Conservation (phyloP, 768 basidiomycete genomes). For the Suillus americanus region DNA sequence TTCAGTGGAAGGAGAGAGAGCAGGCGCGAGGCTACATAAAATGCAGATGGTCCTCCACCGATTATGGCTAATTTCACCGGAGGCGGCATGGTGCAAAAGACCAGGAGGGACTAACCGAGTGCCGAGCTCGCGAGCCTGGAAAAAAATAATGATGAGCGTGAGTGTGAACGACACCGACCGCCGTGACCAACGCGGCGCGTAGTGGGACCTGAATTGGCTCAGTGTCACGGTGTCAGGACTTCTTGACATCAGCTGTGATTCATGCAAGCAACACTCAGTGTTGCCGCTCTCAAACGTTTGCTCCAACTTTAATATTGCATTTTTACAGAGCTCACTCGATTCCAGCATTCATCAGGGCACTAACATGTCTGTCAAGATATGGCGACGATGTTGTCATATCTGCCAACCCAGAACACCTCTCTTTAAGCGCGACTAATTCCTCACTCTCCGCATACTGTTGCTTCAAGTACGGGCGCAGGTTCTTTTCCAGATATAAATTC, state of each 20-base stretch:
- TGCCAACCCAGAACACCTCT: constrained; percentile 58
- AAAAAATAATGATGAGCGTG: not conserved
- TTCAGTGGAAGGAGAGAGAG: constrained; percentile 55
- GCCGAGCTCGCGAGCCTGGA: not conserved
- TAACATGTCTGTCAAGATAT: constrained; percentile 77
- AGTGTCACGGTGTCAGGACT: not conserved
- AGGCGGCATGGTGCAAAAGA: constrained; percentile 12
- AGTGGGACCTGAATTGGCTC: not conserved
- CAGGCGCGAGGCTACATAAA: constrained; percentile 90
- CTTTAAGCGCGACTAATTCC: constrained; percentile 74
- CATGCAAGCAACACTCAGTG: constrained; percentile 73
- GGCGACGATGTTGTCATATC: constrained; percentile 78
- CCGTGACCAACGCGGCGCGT: not conserved
- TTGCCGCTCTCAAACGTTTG: constrained; percentile 51
- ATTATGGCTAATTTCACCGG: constrained; percentile 81
- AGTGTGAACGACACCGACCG: not conserved
- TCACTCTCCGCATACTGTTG: constrained; percentile 82
- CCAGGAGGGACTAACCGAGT: not conserved
- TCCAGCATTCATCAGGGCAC: constrained; percentile 70
- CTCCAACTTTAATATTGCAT: constrained; percentile 1
- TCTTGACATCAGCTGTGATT: not conserved
- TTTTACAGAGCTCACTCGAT: constrained; percentile 24
- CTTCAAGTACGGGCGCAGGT: constrained; percentile 65
- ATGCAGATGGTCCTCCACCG: constrained; percentile 95
- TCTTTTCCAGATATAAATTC: constrained; percentile 63